Evolutionary conservation across 495 filamentous ascomycete genomes (phyloP), one percentile per base, ranked within the genome.

Genomic region (Astrothelium macrocarpum): DNA sequence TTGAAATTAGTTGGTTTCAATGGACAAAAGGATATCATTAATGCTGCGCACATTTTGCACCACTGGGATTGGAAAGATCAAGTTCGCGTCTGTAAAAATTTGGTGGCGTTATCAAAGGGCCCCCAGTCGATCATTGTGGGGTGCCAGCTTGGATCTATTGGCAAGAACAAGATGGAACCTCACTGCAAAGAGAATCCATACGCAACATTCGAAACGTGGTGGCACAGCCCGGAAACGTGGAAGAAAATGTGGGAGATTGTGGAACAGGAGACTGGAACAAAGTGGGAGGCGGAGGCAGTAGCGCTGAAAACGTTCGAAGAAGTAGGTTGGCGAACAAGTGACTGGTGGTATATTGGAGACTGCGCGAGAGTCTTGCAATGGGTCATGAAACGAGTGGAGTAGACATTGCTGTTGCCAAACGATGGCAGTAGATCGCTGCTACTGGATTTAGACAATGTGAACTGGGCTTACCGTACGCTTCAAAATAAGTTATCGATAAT

Each of bases 51-150:
- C 2, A 66, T 78, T 26, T 62, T 78, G n/a, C 76, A 78, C 65
- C 63, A 73, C 9, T 78, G 73, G 68, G 65, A 66, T 26, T 72
- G 67, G 65, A 67, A 70, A 2, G 67, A 64, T 1, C 76, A 78
- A 62, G 61, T 71, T 1, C 45, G 63, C 26, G 64, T 61, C 18
- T 67, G 43, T 1, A 64, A 66, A 45, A 36, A 42, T 7, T 23
- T 62, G 1, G 34, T 64, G n/a, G 11, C 2, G 32, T 32, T 65
- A 11, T 56, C 49, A 9, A 28, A 60, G 20, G 53, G 64, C 18
- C 53, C 61, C 7, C 60, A 62, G 7, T 64, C 61, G 1, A 59
- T 69, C 46, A 29, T 69, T 1, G 56, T 67, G 23, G 67, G 67
- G 9, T 45, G 45, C 20, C 65, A 69, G 58, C 45, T 62, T n/a